A percentile compares a stretch with the other conserved stretches of the same genome.
These are phyloP conservation scores for Serendipita sp. DNA, from an alignment of 768 basidiomycete species.

Conservation along the genomic window DNA sequence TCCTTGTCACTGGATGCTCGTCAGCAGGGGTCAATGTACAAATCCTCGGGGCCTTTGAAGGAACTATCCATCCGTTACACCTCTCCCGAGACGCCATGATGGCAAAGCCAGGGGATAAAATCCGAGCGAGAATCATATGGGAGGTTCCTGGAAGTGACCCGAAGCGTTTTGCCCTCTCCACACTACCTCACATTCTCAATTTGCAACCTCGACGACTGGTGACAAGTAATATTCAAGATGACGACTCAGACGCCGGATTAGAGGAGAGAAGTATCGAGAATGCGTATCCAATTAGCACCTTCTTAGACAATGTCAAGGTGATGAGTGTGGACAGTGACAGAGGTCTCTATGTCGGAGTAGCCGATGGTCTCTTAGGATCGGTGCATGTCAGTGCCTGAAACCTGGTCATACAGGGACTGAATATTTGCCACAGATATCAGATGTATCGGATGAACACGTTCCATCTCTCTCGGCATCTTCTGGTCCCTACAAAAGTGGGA, in stretches of 20 bases:
- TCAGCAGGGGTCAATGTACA: constrained; percentile 72
- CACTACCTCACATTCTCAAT: constrained; percentile 52
- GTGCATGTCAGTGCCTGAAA: constrained; percentile 51
- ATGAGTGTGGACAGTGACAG: constrained; percentile 61
- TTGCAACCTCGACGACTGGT: constrained; percentile 21
- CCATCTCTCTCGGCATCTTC: constrained; percentile 51
- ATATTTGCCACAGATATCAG: constrained; percentile 55
- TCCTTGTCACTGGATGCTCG: constrained; percentile 60
- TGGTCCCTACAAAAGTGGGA: constrained; percentile 66
- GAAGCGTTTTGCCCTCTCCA: constrained; percentile 67
- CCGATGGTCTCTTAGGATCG: constrained; percentile 55
- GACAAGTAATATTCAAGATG: constrained; percentile 19
- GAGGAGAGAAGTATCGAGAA: constrained; percentile 27
- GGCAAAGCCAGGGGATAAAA: constrained; percentile 35
- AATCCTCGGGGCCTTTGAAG: constrained; percentile 81
- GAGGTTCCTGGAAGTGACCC: constrained; percentile 53
- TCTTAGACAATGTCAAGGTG: constrained; percentile 60
- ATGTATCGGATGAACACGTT: constrained; percentile 82
- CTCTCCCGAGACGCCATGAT: constrained; percentile 31
- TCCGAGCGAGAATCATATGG: constrained; percentile 76
- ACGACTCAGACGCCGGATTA: constrained; percentile 15
- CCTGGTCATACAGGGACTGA: not conserved
- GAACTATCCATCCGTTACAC: constrained; percentile 74
- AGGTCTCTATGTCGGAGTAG: constrained; percentile 57
- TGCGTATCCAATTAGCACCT: constrained; percentile 56